Conservation (phyloP, 768 basidiomycete species). For the Mycena sanguinolenta region DNA sequence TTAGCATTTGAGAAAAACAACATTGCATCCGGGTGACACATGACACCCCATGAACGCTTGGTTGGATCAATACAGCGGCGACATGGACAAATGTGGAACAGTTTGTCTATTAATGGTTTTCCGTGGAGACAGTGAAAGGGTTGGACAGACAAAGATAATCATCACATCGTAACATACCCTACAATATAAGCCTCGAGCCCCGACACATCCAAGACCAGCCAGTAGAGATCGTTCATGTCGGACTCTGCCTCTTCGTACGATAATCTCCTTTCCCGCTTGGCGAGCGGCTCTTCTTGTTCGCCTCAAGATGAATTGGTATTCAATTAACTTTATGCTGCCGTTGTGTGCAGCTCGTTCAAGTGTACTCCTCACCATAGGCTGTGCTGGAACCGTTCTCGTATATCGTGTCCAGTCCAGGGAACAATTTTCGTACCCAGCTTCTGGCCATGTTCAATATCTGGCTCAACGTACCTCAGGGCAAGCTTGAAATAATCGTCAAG, state of each 20-base stretch:
- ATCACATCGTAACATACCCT: not conserved
- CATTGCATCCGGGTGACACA: not conserved
- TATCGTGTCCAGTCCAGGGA: conserved; percentile 87
- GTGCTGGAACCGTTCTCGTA: conserved; percentile 92
- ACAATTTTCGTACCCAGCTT: conserved; percentile 89
- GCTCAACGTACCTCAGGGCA: conserved; percentile 84
- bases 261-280: conserved; percentile 52
- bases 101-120: not conserved
- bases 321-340: not conserved
- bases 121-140: not conserved
- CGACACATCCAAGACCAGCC: not conserved
- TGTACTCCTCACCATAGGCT: conserved; percentile 44
- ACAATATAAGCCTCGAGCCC: not conserved
- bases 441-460: conserved; percentile 95
- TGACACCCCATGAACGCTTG: too few relatives aligned
- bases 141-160: not conserved
- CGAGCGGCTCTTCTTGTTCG: conserved; percentile 51
- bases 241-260: conserved; percentile 50
- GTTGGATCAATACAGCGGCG: not conserved
- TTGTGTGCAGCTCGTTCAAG: not conserved
- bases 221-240: not conserved
- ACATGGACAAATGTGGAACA: not conserved
- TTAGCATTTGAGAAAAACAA: not conserved
- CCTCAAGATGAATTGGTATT: conserved; percentile 49
- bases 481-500: conserved; percentile 78